phyloP scores from a whole-genome alignment of 2,329 filamentous ascomycete genomes.

The Xylariaceae sp. region DNA sequence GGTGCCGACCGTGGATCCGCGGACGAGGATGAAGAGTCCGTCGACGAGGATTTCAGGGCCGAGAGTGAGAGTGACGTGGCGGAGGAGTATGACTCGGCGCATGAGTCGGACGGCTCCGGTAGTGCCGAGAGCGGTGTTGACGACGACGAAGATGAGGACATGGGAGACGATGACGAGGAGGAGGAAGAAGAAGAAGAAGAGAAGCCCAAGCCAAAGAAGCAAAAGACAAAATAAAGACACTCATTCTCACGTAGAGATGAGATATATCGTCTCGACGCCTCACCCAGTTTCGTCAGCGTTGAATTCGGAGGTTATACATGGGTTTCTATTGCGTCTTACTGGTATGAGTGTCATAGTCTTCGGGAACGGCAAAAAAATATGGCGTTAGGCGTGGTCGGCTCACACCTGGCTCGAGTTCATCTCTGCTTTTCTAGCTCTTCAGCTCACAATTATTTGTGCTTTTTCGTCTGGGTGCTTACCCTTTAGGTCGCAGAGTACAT shows the following conservation, averaged over 20 bases:
- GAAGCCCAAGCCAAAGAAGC: slow-evolving; percentile 36
- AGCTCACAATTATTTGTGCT: no score
- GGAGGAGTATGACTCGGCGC: slow-evolving; percentile 88
- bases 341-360: background rate
- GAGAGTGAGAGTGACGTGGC: slow-evolving; percentile 93
- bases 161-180: slow-evolving; percentile 33
- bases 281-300: background rate
- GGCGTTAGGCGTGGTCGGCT: no score
- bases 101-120: slow-evolving; percentile 74
- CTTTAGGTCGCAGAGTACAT: no score
- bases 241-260: background rate
- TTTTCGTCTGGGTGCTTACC: no score
- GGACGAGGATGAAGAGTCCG: slow-evolving; percentile 91
- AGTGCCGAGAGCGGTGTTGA: slow-evolving; percentile 60
- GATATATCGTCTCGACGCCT: background rate
- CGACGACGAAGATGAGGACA: slow-evolving; percentile 37
- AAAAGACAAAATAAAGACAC: slow-evolving; percentile 16
- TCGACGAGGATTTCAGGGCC: slow-evolving; percentile 92
- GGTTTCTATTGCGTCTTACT: background rate
- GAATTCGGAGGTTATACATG: background rate
- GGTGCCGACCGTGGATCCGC: slow-evolving; percentile 79
- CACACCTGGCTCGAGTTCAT: no score
- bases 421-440: no score
- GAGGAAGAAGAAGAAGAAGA: slow-evolving; percentile 41
- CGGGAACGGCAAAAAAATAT: background rate